A percentile compares a stretch with the other conserved stretches of the same genome.
phyloP scores from a whole-genome alignment of 164 flowering plant genomes.

The Liriodendron chinense region DNA sequence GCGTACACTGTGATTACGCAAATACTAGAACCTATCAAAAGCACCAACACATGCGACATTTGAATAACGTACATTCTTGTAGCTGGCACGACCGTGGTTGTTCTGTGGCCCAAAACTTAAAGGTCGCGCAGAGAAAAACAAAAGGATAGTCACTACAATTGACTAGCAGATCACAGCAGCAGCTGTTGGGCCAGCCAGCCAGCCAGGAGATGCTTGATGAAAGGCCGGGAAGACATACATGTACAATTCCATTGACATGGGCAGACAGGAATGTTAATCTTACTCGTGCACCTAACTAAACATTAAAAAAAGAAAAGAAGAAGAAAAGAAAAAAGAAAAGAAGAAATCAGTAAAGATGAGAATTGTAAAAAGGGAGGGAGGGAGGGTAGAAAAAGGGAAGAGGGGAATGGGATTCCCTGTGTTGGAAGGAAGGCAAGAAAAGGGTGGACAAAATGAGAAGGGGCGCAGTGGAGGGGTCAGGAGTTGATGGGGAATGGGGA shows the following conservation, averaged over 20 bases:
- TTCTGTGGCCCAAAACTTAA: no score
- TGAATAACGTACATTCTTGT: no score
- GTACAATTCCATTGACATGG: not conserved
- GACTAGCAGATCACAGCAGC: no score
- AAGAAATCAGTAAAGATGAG: not conserved
- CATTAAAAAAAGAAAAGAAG: not conserved
- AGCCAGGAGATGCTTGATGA: not conserved
- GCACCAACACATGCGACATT: no score
- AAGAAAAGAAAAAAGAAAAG: not conserved
- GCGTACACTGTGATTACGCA: no score
- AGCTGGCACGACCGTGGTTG: no score
- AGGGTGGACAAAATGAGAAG: not conserved
- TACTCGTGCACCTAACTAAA: not conserved
- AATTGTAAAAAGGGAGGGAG: not conserved
- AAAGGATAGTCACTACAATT: no score
- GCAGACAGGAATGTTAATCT: not conserved
- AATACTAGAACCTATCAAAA: no score
- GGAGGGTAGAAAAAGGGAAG: not conserved
- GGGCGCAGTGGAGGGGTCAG: constrained; percentile 14
- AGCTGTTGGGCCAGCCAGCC: no score
- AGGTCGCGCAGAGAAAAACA: no score
- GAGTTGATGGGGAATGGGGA: constrained; percentile 21
- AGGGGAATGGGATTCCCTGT: not conserved
- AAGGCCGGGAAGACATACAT: not conserved
- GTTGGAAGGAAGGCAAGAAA: not conserved